These are phyloP conservation scores for Alternaria arborescens DNA, from an alignment of 2,329 filamentous ascomycete species.

Conservation along the genomic window DNA sequence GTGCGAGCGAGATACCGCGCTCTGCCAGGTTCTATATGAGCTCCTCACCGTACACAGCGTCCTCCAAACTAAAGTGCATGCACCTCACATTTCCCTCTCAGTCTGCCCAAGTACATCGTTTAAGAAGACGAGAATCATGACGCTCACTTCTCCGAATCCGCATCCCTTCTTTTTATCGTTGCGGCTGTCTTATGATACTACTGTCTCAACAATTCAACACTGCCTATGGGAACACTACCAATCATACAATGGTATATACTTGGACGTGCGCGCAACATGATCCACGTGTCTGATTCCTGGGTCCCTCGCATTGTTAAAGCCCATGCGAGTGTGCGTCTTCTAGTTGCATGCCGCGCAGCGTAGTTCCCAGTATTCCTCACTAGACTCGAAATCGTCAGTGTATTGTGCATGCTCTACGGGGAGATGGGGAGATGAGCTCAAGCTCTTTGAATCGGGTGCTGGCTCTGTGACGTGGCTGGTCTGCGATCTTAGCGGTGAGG, in stretches of 20 bases:
- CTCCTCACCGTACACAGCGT: not conserved
- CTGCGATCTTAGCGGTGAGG: no score
- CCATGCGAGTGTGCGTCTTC: no score
- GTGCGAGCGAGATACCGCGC: not conserved
- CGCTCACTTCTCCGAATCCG: not conserved
- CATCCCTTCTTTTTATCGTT: not conserved
- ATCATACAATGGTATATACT: not conserved
- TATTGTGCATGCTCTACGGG: no score
- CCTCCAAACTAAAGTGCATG: not conserved
- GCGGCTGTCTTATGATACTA: not conserved
- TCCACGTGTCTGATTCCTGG: not conserved
- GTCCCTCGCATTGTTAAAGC: not conserved
- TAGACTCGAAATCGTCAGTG: no score
- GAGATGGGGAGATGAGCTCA: no score
- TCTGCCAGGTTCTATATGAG: not conserved
- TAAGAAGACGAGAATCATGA: not conserved
- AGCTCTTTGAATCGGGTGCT: no score
- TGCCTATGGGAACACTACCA: not conserved
- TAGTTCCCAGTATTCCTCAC: no score
- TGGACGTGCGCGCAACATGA: not conserved
- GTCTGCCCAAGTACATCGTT: not conserved
- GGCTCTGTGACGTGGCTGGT: no score
- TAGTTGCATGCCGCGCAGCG: no score
- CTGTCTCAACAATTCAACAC: not conserved
- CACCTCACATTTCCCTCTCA: not conserved